A percentile compares a stretch with the other conserved stretches of the same genome.
Conservation (phyloP, 345 rosid genomes). For the Eucalyptus albens region DNA sequence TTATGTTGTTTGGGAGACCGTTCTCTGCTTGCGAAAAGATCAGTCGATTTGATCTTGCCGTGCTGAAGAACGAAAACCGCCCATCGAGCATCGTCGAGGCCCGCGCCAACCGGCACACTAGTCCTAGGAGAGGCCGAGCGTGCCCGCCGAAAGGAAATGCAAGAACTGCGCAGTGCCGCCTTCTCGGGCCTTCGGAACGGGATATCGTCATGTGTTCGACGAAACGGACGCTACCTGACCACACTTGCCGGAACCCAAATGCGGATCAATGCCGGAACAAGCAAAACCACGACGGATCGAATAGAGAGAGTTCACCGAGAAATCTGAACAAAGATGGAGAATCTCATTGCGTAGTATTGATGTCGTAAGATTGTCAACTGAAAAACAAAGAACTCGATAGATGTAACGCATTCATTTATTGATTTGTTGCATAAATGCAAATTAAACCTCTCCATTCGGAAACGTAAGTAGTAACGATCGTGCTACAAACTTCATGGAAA, state of each 20-base stretch:
- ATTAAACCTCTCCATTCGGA: neutral
- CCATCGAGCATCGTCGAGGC: slow-evolving; percentile 13
- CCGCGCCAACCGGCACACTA: slow-evolving; percentile 26
- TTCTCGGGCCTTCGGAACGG: neutral
- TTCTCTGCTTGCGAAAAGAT: neutral
- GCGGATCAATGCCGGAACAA: neutral
- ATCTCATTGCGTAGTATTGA: neutral
- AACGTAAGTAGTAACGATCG: neutral
- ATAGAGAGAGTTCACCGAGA: neutral
- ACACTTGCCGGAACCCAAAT: neutral
- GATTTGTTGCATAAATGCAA: neutral
- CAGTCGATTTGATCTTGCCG: slow-evolving; percentile 12
- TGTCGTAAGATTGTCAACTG: neutral
- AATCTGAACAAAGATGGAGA: neutral
- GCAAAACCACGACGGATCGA: neutral
- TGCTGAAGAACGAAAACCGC: slow-evolving; percentile 46
- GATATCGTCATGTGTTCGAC: neutral
- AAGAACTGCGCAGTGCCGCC: slow-evolving; percentile 33
- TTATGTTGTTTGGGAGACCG: slow-evolving; percentile 16
- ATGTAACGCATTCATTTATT: neutral
- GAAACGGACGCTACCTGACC: neutral
- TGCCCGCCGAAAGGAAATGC: slow-evolving; percentile 60
- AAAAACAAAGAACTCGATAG: neutral
- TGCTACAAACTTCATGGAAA: neutral
- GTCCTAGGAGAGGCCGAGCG: slow-evolving; percentile 27